Base-by-base conservation (phyloP, 768 basidiomycete species). In the Pleurotus ostreatus region DNA sequence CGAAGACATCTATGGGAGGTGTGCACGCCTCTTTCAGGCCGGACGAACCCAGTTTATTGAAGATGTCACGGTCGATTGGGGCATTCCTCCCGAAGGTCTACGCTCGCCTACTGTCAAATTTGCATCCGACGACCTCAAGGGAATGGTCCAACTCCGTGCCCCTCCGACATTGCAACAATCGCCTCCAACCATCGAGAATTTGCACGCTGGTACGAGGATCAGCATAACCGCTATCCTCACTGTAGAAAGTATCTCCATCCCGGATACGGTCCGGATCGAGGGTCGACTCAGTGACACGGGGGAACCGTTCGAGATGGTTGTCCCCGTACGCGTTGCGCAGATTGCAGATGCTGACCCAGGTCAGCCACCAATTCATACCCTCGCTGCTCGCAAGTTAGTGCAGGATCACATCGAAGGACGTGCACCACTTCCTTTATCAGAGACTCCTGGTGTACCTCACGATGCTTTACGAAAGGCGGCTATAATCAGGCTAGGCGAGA, bases 301-400 rank as follows among this genome's bases (percentile, higher is more conserved):
- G 2, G 55, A 54, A 25, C 30, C 63, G 9, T 73, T 75, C 46
- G 60, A 68, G 43, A 34, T 70, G n/a, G 57, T 49, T 1, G 66
- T 76, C 25, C 70, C 70, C 1, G 65, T 77, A 18, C 71, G 70
- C 5, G 56, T 39, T 11, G 40, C 41, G 25, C n/a, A 47, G 12
- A 26, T 69, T 66, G 46, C 71, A 54, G 59, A 78, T 69, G 60
- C 65, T 25, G 52, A 70, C 57, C 48, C 72, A 61, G 55, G 65
- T 8, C 48, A 72, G 15, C 70, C 71, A 20, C 67, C 79, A 13
- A 63, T 86, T 23, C 85, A 86, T 61, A 75, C 78, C 0, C 68
- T 86, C 39, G 78, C 81, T 4, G 84, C 83, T 1, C 76, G 78
- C 56, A 68, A 70, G 12, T 69, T 86, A 25, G 79, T 86, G n/a